phyloP scores from a whole-genome alignment of 495 filamentous ascomycete species.

The Aspergillus baeticus region DNA sequence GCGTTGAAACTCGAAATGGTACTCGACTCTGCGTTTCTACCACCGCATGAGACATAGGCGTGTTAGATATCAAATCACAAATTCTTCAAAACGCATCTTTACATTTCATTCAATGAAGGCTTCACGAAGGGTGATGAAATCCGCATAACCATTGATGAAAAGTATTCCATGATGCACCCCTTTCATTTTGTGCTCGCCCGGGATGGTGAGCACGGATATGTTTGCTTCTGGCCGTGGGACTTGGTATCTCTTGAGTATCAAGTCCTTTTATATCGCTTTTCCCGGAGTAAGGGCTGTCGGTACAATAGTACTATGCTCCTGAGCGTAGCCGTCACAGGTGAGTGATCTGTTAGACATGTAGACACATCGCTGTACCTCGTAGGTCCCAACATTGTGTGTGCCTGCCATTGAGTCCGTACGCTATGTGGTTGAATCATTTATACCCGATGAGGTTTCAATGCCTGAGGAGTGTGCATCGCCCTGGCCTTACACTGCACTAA shows the following conservation, averaged over 20 bases:
- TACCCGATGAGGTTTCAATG: too few relatives aligned
- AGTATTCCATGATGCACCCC: constrained; percentile 23
- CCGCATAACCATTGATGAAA: constrained; percentile 53
- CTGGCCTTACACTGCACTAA: too few relatives aligned
- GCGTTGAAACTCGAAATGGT: constrained; percentile 16
- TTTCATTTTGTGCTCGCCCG: background rate
- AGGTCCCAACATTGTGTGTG: too few relatives aligned
- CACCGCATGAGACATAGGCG: constrained; percentile 44
- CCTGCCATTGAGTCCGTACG: too few relatives aligned
- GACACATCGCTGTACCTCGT: too few relatives aligned
- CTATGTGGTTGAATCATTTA: too few relatives aligned
- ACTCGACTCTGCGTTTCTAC: constrained; percentile 30
- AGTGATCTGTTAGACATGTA: too few relatives aligned
- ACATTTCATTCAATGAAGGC: constrained; percentile 50
- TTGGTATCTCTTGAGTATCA: background rate
- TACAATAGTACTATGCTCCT: background rate
- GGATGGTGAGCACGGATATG: background rate
- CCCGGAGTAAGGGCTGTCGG: background rate
- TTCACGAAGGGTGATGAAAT: constrained; percentile 47
- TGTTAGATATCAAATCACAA: constrained; percentile 45
- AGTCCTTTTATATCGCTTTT: background rate
- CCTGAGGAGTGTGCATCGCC: too few relatives aligned
- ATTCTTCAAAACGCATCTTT: constrained; percentile 31
- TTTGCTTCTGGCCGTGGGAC: constrained; percentile 9
- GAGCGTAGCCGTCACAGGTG: too few relatives aligned